Conservation (phyloP, 345 rosid species). For the Microthlaspi erraticum region DNA sequence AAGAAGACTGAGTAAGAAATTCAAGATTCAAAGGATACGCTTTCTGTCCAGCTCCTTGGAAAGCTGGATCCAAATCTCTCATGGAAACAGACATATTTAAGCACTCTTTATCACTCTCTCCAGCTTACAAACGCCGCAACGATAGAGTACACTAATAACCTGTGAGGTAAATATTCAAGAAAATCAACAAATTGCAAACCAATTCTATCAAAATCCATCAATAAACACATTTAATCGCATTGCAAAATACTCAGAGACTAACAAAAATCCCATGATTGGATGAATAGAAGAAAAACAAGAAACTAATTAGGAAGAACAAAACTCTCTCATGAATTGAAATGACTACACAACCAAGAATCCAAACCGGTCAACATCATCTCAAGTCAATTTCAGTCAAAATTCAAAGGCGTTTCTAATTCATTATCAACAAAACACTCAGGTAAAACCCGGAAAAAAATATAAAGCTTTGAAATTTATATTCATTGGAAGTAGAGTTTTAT, state of each 20-base stretch:
- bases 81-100: constrained; percentile 86
- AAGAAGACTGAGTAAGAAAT: background rate
- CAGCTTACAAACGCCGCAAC: constrained; percentile 44
- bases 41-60: constrained; percentile 97
- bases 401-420: constrained; percentile 15
- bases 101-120: constrained; percentile 44
- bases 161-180: constrained; percentile 20
- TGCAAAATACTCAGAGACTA: too few species aligned
- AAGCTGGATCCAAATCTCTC: constrained; percentile 97
- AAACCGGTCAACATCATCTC: constrained; percentile 40
- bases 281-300: constrained; percentile 9
- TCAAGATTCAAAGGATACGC: constrained; percentile 76
- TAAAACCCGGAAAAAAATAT: background rate
- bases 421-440: background rate
- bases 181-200: constrained; percentile 25
- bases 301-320: constrained; percentile 3
- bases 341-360: constrained; percentile 23
- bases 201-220: background rate
- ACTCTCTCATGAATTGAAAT: constrained; percentile 27
- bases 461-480: constrained; percentile 24
- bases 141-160: constrained; percentile 41
- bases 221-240: constrained; percentile 1
- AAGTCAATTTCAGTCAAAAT: constrained; percentile 36
- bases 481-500: constrained; percentile 40
- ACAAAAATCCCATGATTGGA: background rate